Conservation (phyloP, 148 eudicot species). For the Chenopodium formosanum region DNA sequence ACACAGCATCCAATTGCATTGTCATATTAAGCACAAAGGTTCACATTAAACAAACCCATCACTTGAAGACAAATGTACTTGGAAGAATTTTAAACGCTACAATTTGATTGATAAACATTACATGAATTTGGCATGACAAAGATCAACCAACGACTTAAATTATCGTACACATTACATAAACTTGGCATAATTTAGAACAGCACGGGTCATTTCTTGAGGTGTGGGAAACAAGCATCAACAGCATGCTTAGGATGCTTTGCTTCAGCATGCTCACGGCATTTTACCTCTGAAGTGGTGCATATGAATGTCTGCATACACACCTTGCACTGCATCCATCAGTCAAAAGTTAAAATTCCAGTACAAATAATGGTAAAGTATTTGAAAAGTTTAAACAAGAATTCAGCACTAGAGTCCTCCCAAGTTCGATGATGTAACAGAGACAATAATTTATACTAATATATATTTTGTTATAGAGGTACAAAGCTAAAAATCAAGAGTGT, state of each 20-base stretch:
- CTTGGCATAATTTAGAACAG: background rate
- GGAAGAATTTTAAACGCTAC: background rate
- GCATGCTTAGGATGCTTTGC: constrained; percentile 86
- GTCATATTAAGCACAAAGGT: background rate
- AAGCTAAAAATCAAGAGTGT: background rate
- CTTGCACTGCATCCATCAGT: constrained; percentile 73
- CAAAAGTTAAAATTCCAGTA: constrained; percentile 1
- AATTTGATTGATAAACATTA: background rate
- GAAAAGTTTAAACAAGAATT: background rate
- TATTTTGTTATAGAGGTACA: background rate
- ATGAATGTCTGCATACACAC: constrained; percentile 97
- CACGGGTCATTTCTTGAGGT: constrained; percentile 59
- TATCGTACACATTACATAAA: background rate
- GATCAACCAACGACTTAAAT: constrained; percentile 8
- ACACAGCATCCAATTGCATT: background rate
- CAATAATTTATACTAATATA: background rate
- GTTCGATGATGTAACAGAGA: background rate
- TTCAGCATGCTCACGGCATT: constrained; percentile 92
- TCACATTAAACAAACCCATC: constrained; percentile 1
- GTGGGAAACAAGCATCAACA: constrained; percentile 67
- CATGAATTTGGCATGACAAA: background rate
- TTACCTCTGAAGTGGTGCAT: constrained; percentile 90
- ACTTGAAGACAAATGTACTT: background rate
- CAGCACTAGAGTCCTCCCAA: background rate
- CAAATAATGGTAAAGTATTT: background rate